Evolutionary conservation across 164 flowering plant genomes (phyloP).

Genomic region (Umbellularia californica): DNA sequence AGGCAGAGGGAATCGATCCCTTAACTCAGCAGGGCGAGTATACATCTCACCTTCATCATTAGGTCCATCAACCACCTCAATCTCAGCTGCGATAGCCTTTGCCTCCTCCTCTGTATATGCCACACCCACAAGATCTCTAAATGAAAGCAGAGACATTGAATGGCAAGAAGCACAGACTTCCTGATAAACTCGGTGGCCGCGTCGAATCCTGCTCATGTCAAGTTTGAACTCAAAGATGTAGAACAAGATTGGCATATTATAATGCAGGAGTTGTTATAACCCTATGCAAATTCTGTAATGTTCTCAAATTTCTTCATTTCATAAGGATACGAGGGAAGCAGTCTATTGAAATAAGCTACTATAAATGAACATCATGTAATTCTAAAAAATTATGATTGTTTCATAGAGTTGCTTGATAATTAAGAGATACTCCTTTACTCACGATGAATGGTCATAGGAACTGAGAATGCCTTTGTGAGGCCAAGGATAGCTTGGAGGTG

Average conservation of each 20-base stretch:
- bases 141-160: constrained; percentile 76
- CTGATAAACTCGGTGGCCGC: constrained; percentile 83
- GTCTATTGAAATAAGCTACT: not conserved
- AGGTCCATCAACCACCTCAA: constrained; percentile 90
- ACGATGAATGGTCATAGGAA: constrained; percentile 88
- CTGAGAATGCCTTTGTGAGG: constrained; percentile 84
- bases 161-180: constrained; percentile 92
- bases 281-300: not conserved
- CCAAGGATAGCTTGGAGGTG: constrained; percentile 74
- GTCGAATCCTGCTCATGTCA: constrained; percentile 55
- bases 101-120: constrained; percentile 82
- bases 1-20: constrained; percentile 81
- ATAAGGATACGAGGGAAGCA: not conserved
- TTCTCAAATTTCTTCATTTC: not conserved
- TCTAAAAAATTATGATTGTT: not conserved
- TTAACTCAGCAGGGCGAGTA: constrained; percentile 77
- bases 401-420: too few species aligned
- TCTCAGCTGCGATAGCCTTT: constrained; percentile 86
- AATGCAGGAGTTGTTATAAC: too few species aligned
- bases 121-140: constrained; percentile 84
- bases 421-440: constrained; percentile 22
- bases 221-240: not conserved
- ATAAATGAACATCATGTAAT: not conserved
- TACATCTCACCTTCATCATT: constrained; percentile 93
- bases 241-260: not conserved